phyloP scores from a whole-genome alignment of 179 eudicot genomes.

The Nepenthes alata region DNA sequence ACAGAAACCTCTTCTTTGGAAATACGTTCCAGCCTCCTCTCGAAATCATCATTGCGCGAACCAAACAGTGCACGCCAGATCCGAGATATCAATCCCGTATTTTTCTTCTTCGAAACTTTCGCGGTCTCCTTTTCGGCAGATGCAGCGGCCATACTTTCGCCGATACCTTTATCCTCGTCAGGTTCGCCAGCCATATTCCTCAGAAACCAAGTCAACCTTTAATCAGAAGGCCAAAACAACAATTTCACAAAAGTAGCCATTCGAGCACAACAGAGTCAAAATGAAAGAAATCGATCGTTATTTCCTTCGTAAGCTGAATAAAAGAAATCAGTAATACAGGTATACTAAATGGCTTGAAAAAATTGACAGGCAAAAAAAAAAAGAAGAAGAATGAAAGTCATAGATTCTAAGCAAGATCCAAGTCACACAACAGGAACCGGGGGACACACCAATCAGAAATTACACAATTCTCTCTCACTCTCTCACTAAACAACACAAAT shows the following conservation, averaged over 20 bases:
- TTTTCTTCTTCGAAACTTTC: conserved; percentile 26
- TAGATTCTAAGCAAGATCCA: no score
- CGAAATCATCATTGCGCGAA: conserved; percentile 46
- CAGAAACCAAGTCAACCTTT: conserved; percentile 6
- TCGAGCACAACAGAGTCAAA: not conserved
- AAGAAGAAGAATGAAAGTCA: no score
- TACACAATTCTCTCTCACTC: no score
- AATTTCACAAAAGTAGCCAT: not conserved
- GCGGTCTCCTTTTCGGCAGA: conserved; percentile 13
- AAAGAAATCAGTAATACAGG: no score
- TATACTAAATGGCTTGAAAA: no score
- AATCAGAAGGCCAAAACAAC: not conserved
- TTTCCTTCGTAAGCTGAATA: not conserved
- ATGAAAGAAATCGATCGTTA: not conserved
- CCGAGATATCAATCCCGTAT: conserved; percentile 46
- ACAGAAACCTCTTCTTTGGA: conserved; percentile 59
- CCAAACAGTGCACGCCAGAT: conserved; percentile 56
- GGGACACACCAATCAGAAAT: no score
- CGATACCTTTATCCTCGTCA: conserved; percentile 21
- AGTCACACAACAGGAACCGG: no score
- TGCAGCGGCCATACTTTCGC: conserved; percentile 15
- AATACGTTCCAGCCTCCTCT: conserved; percentile 50
- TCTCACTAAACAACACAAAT: no score
- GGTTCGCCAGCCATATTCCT: conserved; percentile 41
- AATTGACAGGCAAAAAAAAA: no score